A percentile compares a stretch with the other conserved stretches of the same genome.
phyloP scores from a whole-genome alignment of 192 early-diverging fungal genomes.

The Coemansia sp. region DNA sequence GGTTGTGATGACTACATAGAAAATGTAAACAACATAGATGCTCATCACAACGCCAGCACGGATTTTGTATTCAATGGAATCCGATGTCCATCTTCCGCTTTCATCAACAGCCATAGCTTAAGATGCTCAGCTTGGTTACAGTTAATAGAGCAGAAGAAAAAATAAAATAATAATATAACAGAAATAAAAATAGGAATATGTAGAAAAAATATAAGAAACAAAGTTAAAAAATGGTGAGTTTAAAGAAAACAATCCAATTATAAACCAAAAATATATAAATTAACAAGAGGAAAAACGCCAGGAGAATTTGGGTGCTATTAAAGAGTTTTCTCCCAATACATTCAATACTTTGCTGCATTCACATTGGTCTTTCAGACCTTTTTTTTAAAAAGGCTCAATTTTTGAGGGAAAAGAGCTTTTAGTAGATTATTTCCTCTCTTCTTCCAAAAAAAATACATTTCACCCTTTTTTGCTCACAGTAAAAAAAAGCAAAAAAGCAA shows the following conservation, averaged over 20 bases:
- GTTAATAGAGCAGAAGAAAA: not conserved
- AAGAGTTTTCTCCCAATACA: not conserved
- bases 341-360: too few species aligned
- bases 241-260: not conserved
- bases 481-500: too few species aligned
- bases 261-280: not conserved
- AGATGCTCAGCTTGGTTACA: too few species aligned
- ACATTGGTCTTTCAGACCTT: too few species aligned
- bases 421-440: too few species aligned
- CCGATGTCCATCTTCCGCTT: conserved; percentile 22
- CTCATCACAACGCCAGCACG: conserved; percentile 26
- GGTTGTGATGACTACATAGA: conserved; percentile 31
- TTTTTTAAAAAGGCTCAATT: too few species aligned
- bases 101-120: conserved; percentile 8
- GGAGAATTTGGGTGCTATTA: not conserved
- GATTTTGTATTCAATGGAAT: conserved; percentile 31
- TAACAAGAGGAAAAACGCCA: not conserved
- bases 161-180: too few species aligned
- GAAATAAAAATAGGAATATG: too few species aligned
- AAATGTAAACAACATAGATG: conserved; percentile 23
- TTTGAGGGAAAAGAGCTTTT: too few species aligned
- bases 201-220: too few species aligned
- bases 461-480: too few species aligned
- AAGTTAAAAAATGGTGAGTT: not conserved
- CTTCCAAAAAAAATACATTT: too few species aligned